Percentiles rank a stretch among this genome's conserved stretches.
These are phyloP conservation scores for Ceratocystis ficicola DNA, from an alignment of 2,329 filamentous ascomycete species.

Conservation along the genomic window DNA sequence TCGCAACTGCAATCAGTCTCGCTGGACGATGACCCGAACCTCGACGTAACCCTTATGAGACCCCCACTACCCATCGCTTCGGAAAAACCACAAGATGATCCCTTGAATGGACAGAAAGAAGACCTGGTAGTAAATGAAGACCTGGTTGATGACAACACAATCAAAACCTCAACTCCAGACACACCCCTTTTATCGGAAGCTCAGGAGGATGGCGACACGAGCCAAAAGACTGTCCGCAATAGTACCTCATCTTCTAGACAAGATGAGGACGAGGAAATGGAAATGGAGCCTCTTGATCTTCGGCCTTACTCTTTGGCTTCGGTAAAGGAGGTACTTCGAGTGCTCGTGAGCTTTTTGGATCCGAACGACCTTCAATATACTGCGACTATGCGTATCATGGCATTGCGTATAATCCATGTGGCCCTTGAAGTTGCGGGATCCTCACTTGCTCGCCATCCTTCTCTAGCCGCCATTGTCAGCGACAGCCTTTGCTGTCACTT, in stretches of 20 bases:
- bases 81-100: constrained; percentile 9
- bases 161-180: neutral
- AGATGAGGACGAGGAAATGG: constrained; percentile 24
- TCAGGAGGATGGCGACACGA: no score
- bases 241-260: neutral
- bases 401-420: constrained; percentile 89
- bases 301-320: constrained; percentile 89
- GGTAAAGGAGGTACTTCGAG: constrained; percentile 85
- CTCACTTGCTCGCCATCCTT: constrained; percentile 85
- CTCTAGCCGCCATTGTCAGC: constrained; percentile 74
- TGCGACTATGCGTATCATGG: constrained; percentile 95
- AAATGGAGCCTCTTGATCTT: constrained; percentile 44
- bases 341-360: constrained; percentile 84
- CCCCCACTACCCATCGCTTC: neutral
- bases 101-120: neutral
- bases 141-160: neutral
- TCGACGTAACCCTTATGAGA: constrained; percentile 73
- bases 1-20: constrained; percentile 53
- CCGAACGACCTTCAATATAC: constrained; percentile 87
- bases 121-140: neutral
- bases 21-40: constrained; percentile 55
- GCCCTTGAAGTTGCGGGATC: constrained; percentile 92
- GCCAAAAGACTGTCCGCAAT: neutral
- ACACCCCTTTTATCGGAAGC: no score
- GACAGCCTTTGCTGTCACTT: constrained; percentile 87